Conservation (phyloP, 2,329 filamentous ascomycete species). For the Sporothrix dimorphospora region DNA sequence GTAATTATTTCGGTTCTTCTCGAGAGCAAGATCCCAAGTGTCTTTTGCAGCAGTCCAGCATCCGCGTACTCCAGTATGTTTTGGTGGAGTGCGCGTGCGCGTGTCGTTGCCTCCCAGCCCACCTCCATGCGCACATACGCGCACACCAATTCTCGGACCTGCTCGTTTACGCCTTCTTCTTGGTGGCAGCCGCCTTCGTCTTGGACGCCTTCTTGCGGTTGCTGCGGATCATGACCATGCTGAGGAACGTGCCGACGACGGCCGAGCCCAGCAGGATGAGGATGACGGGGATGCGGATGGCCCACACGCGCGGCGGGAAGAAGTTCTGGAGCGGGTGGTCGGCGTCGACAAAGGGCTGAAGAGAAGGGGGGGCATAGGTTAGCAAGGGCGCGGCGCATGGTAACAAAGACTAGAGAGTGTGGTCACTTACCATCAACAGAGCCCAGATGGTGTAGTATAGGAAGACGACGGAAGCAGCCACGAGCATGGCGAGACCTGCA, state of each 20-base stretch:
- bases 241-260: slow-evolving; percentile 93
- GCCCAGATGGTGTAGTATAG: slow-evolving; percentile 98
- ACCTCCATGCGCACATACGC: background rate
- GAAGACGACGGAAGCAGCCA: slow-evolving; percentile 66
- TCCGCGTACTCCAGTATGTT: background rate
- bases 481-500: slow-evolving; percentile 68
- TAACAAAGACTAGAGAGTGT: background rate
- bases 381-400: slow-evolving; percentile 26
- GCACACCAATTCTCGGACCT: background rate
- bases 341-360: slow-evolving; percentile 92
- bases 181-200: slow-evolving; percentile 70
- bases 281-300: slow-evolving; percentile 97
- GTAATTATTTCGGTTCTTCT: background rate
- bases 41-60: background rate
- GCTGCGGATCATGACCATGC: slow-evolving; percentile 97
- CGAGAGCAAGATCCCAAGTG: background rate
- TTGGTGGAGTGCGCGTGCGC: background rate
- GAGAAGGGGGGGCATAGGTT: slow-evolving; percentile 20
- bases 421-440: slow-evolving; percentile 78
- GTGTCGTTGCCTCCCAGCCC: background rate
- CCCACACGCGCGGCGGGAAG: slow-evolving; percentile 98
- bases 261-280: slow-evolving; percentile 88
- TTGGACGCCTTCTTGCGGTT: slow-evolving; percentile 97
- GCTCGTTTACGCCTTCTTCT: slow-evolving; percentile 76
- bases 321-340: slow-evolving; percentile 91